Base-by-base conservation (phyloP, 148 eudicot genomes). In the Persicaria tinctoria region DNA sequence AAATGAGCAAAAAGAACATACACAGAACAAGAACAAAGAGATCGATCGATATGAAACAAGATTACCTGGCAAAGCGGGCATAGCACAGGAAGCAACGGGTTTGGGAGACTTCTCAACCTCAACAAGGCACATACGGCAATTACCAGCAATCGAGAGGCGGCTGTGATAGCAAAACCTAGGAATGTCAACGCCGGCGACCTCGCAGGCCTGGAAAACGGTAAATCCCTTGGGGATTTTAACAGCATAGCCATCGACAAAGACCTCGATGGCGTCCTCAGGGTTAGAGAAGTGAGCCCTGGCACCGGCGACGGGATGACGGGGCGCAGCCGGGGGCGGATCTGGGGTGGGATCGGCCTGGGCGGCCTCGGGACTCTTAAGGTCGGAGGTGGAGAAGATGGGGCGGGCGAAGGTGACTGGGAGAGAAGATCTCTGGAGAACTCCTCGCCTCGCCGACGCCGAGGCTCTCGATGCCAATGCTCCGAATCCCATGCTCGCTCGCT, bases 241-340 rank as follows among this genome's bases (percentile, higher is more conserved):
- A 32, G 41, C 41, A 32, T 88, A 94, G 0, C 98, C 98, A 75
- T 94, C 98, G 0, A 94, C 97, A 75, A 88, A 89, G 9, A 93
- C 98, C 82, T 93, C 98, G 80, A 91, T 89, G 14, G 86, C 97
- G 16, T 94, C 98, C 2, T 94, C 98, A 0, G 97, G 97, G 44
- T 87, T 89, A 0, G 96, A 75, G 70, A 94, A 84, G 73, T 94
- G 90, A 76, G 91, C 88, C 66, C 97, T 73, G 18, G 98, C 98
- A 5, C 89, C 88, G 27, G 76, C 95, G 8, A 91, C 78, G 0
- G 98, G 96, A 0, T 77, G 72, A 6, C 95, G 78, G 8, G 86
- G 84, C 0, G 81, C 77, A 0, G 78, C 80, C 1, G 63, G 78
- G 3, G 92, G 93, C 12, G 85, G 93, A 86, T 83, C 86, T 51